These are phyloP conservation scores for Croton laevigatus DNA, from an alignment of 441 rosid genomes.

Conservation along the genomic window DNA sequence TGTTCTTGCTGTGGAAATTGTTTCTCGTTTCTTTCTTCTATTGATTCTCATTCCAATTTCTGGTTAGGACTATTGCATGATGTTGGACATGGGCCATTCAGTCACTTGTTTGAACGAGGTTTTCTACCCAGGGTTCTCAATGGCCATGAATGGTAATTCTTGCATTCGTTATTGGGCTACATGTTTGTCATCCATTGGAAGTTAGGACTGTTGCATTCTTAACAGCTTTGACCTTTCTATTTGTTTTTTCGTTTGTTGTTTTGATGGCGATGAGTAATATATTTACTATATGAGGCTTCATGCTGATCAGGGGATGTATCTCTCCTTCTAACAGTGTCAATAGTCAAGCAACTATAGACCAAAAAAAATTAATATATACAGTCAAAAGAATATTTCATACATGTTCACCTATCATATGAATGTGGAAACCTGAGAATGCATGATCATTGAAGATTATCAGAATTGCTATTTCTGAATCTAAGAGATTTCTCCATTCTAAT, in stretches of 20 bases:
- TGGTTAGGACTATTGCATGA: constrained; percentile 68
- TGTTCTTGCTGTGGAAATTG: neutral
- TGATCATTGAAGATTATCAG: too few species aligned
- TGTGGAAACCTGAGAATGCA: neutral
- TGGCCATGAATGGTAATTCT: constrained; percentile 44
- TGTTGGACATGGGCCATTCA: constrained; percentile 84
- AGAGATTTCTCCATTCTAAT: too few species aligned
- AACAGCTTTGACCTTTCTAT: neutral
- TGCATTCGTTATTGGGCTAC: neutral
- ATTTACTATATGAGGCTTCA: too few species aligned
- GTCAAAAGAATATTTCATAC: neutral
- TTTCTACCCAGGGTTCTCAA: constrained; percentile 48
- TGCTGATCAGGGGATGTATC: neutral
- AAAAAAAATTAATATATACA: too few species aligned
- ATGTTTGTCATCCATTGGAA: neutral
- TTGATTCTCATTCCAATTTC: constrained; percentile 6
- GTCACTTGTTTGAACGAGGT: constrained; percentile 63
- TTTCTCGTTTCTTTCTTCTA: constrained; percentile 1
- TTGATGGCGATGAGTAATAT: neutral
- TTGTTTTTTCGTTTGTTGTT: neutral
- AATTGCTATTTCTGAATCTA: neutral
- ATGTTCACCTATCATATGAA: neutral
- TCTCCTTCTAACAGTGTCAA: neutral
- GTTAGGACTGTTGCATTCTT: neutral
- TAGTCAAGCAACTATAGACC: neutral